Percentiles rank a stretch among this genome's conserved stretches.
phyloP scores from a whole-genome alignment of 192 early-diverging fungal genomes.

The Coemansia sp. region DNA sequence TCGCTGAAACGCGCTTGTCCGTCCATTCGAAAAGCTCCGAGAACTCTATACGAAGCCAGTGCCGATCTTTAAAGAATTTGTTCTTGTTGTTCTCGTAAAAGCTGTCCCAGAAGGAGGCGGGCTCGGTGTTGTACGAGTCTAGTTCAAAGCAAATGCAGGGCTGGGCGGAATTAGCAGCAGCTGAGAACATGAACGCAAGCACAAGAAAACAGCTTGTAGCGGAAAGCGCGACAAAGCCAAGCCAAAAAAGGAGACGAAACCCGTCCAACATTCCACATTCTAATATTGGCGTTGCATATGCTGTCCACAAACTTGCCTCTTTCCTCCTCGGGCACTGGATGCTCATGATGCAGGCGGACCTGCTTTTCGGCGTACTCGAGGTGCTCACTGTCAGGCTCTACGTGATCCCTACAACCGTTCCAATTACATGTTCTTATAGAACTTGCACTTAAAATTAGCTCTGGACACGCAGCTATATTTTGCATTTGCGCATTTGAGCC shows the following conservation, averaged over 20 bases:
- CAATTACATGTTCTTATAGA: too few relatives aligned
- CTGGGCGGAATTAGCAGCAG: background rate
- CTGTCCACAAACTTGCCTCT: conserved; percentile 23
- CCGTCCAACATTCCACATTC: too few relatives aligned
- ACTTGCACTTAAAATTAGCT: background rate
- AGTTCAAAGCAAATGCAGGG: background rate
- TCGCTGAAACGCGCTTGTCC: conserved; percentile 15
- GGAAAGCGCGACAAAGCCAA: background rate
- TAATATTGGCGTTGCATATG: background rate
- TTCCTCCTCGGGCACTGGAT: conserved; percentile 58
- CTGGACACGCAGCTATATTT: too few relatives aligned
- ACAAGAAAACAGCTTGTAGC: background rate
- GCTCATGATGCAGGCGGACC: conserved; percentile 66
- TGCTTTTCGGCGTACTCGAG: conserved; percentile 69
- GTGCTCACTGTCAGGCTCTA: conserved; percentile 83
- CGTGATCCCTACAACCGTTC: conserved; percentile 92
- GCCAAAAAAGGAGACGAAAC: too few relatives aligned
- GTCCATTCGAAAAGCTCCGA: conserved; percentile 71
- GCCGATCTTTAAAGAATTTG: conserved; percentile 93
- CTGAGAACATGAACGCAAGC: background rate
- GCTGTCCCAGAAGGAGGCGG: conserved; percentile 64
- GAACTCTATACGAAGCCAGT: conserved; percentile 93
- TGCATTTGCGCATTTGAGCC: background rate
- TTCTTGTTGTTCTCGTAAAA: conserved; percentile 78
- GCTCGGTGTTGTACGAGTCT: conserved; percentile 54